Conservation (phyloP, 2,329 filamentous ascomycete genomes). For the Penicillium brasilianum region DNA sequence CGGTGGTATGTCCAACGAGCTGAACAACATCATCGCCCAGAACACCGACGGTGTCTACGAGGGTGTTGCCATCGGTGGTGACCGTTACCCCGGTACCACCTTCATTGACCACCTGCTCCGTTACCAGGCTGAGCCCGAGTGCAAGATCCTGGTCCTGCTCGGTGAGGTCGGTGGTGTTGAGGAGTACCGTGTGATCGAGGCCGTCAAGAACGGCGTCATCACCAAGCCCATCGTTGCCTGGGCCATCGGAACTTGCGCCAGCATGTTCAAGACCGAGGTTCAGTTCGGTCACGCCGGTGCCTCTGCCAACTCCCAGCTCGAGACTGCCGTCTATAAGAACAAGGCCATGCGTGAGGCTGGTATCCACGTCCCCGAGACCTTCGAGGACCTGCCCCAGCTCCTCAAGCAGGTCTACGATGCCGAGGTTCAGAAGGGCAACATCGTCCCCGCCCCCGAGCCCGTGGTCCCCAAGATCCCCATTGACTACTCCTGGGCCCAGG, state of each 20-base stretch:
- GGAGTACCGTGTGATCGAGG: constrained; percentile 99
- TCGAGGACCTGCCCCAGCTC: constrained; percentile 85
- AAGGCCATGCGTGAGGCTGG: constrained; percentile 93
- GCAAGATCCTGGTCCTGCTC: constrained; percentile 94
- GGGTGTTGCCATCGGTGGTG: constrained; percentile 98
- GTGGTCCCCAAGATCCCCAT: constrained; percentile 98
- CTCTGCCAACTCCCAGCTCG: constrained; percentile 98
- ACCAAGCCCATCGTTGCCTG: constrained; percentile 99
- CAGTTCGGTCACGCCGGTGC: constrained; percentile 99
- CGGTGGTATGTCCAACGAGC: constrained; percentile 99
- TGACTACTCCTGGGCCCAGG: constrained; percentile 99
- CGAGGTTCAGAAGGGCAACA: constrained; percentile 81
- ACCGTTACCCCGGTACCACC: constrained; percentile 97
- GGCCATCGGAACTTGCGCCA: constrained; percentile 98
- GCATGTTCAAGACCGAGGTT: constrained; percentile 99
- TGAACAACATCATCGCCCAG: constrained; percentile 99
- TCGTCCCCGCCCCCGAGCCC: constrained; percentile 86
- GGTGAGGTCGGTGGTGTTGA: constrained; percentile 99
- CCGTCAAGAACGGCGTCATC: constrained; percentile 90
- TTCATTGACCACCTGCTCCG: constrained; percentile 98
- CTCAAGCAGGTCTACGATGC: constrained; percentile 85
- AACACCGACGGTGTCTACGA: constrained; percentile 98
- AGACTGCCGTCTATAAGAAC: constrained; percentile 97
- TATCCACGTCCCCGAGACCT: constrained; percentile 92
- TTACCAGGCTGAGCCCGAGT: constrained; percentile 94